Percentiles rank a stretch among this genome's conserved stretches.
Conservation (phyloP, 768 basidiomycete genomes). For the Termitomyces sp. region DNA sequence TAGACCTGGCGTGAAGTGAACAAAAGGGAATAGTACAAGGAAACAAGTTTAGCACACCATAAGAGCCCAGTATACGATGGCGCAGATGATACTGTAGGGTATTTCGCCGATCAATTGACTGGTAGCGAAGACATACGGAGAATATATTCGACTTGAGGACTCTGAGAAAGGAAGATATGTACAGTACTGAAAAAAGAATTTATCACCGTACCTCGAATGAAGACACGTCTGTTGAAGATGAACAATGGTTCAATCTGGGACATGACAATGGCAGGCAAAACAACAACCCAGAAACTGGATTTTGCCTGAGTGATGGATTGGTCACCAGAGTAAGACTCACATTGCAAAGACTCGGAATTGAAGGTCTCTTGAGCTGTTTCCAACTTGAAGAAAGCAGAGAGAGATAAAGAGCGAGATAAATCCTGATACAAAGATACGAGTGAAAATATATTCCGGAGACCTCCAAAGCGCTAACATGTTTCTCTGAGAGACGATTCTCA, state of each 20-base stretch:
- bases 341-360: slow-evolving; percentile 80
- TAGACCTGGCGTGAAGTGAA: slow-evolving; percentile 33
- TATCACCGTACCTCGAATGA: slow-evolving; percentile 24
- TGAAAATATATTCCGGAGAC: slow-evolving; percentile 82
- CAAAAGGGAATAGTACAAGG: neutral
- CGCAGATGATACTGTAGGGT: slow-evolving; percentile 70
- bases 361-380: slow-evolving; percentile 55
- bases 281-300: slow-evolving; percentile 56
- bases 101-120: slow-evolving; percentile 79
- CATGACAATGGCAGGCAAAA: slow-evolving; percentile 73
- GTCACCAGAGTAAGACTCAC: slow-evolving; percentile 31
- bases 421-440: slow-evolving; percentile 69
- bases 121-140: slow-evolving; percentile 78
- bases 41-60: slow-evolving; percentile 38
- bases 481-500: slow-evolving; percentile 58
- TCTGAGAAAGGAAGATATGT: slow-evolving; percentile 30
- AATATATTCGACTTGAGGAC: slow-evolving; percentile 81
- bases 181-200: slow-evolving; percentile 1
- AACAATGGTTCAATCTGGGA: slow-evolving; percentile 80
- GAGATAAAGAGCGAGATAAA: slow-evolving; percentile 70
- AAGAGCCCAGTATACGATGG: slow-evolving; percentile 67
- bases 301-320: neutral
- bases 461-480: slow-evolving; percentile 75
- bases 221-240: slow-evolving; percentile 58
- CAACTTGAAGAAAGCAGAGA: slow-evolving; percentile 74